Base-by-base conservation (phyloP, 495 filamentous ascomycete genomes). In the Stereocaulon alpinum region DNA sequence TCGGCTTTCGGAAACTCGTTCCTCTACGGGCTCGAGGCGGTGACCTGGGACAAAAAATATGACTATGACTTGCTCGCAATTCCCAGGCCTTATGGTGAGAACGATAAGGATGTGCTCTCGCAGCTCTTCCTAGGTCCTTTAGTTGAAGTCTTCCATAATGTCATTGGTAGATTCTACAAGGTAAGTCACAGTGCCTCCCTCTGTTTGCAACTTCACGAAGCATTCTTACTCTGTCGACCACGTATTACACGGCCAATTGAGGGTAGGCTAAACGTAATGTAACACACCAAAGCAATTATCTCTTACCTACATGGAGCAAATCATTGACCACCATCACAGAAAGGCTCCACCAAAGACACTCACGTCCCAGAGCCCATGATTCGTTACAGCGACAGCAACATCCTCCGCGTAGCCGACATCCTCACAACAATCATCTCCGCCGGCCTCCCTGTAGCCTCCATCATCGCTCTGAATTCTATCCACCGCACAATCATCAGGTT, bases 391-490 rank as follows among this genome's bases (percentile, higher is more conserved):
- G n/a, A 58, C 9, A 49, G n/a, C 10, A 50, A n/a, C 18, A 11
- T 58, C 14, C 24, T 58, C 10, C 40, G 41, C 41, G n/a, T 49
- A 22, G 44, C 62, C 1, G 58, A 64, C 37, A 42, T 65, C n/a
- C 6, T 70, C 22, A 63, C 59, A 9, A 67, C 67, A 6, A n/a
- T 73, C 20, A 32, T 71, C 15, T 63, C 70, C 1, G 68, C 67
- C 0, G 22, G 68, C 1, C 59, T 73, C 6, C 72, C 72, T 5
- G 67, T 69, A 2, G 58, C 57, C 10, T 61, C 69, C n/a, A 68
- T 71, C 55, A 22, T 61, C 10, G 45, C 55, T 37, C 57, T 71
- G 20, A 61, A 61, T 40, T 43, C 45, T 14, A 18, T 66, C 7
- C 12, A 56, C 9, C 53, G 55, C n/a, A 29, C 43, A 12, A 54